Percentiles rank a stretch among this genome's conserved stretches.
Evolutionary conservation across 108 stramenopile species (phyloP).

Genomic region (Cyclostephanos tholiformis): DNA sequence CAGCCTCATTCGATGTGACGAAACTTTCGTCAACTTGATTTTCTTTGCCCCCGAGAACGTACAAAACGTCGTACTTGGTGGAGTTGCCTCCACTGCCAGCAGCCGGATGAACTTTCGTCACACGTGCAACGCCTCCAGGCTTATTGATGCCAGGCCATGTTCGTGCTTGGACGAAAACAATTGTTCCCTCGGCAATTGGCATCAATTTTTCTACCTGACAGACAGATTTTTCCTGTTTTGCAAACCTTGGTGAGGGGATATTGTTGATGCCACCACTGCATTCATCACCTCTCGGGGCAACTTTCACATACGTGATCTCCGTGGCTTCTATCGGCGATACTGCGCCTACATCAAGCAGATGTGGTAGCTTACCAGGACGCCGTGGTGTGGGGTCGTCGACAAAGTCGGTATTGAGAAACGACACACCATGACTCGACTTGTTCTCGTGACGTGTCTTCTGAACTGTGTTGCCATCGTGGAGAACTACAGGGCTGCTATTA

Average conservation of each 20-base stretch:
- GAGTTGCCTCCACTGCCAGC: conserved; percentile 32
- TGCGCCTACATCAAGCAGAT: conserved; percentile 2
- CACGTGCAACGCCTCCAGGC: conserved; percentile 79
- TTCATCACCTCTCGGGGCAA: not conserved
- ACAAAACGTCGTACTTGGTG: conserved; percentile 67
- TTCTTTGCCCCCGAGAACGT: conserved; percentile 81
- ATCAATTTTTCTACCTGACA: not conserved
- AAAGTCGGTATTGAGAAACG: conserved; percentile 3
- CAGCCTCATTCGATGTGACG: conserved; percentile 39
- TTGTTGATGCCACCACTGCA: too few relatives aligned
- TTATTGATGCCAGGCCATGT: conserved; percentile 93
- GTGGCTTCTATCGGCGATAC: not conserved
- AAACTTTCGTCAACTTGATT: conserved; percentile 72
- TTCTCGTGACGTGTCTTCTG: conserved; percentile 12
- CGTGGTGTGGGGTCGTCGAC: conserved; percentile 30
- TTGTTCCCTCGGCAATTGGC: conserved; percentile 54
- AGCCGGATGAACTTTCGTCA: conserved; percentile 54
- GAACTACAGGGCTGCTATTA: conserved; percentile 18
- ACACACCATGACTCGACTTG: conserved; percentile 14
- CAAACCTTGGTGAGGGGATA: not conserved
- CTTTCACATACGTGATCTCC: not conserved
- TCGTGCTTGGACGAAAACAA: conserved; percentile 73
- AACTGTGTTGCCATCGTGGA: conserved; percentile 43
- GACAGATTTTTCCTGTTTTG: not conserved
- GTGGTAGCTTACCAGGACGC: conserved; percentile 13